These are phyloP conservation scores for Fusarium tricinctum DNA, from an alignment of 2,329 filamentous ascomycete species.

Conservation along the genomic window DNA sequence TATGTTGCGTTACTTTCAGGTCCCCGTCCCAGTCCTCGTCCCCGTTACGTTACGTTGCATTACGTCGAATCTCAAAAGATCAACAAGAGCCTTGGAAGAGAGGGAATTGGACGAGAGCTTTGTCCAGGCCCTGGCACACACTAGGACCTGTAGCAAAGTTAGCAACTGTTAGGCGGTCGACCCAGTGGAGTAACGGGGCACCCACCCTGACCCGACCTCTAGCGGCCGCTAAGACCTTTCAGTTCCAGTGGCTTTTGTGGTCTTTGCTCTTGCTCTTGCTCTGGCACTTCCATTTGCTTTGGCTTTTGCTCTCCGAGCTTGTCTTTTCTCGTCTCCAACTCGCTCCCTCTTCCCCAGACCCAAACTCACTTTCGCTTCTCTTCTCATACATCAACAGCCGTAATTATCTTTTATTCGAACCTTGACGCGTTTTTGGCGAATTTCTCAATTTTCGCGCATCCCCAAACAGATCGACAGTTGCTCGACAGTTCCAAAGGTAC, in stretches of 20 bases:
- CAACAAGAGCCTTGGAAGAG: slow-evolving; percentile 19
- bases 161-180: slow-evolving; percentile 5
- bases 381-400: slow-evolving; percentile 37
- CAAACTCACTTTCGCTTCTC: slow-evolving; percentile 28
- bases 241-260: slow-evolving; percentile 19
- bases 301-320: slow-evolving; percentile 14
- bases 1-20: not conserved
- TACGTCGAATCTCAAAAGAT: slow-evolving; percentile 22
- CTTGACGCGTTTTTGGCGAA: slow-evolving; percentile 30
- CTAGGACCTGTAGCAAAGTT: not conserved
- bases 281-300: slow-evolving; percentile 1
- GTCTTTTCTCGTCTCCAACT: slow-evolving; percentile 9
- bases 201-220: slow-evolving; percentile 7
- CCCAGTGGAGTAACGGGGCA: slow-evolving; percentile 12
- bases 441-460: slow-evolving; percentile 15
- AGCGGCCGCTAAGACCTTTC: slow-evolving; percentile 37
- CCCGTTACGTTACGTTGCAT: slow-evolving; percentile 25
- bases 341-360: slow-evolving; percentile 5
- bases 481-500: slow-evolving; percentile 39
- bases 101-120: slow-evolving; percentile 11
- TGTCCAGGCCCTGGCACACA: slow-evolving; percentile 11
- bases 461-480: slow-evolving; percentile 14
- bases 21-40: not conserved
- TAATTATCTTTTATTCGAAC: slow-evolving; percentile 19
- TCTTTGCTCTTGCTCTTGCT: slow-evolving; percentile 5